Percentiles rank a stretch among this genome's conserved stretches.
These are phyloP conservation scores for Amanita rubescens DNA, from an alignment of 768 basidiomycete genomes.

Conservation along the genomic window DNA sequence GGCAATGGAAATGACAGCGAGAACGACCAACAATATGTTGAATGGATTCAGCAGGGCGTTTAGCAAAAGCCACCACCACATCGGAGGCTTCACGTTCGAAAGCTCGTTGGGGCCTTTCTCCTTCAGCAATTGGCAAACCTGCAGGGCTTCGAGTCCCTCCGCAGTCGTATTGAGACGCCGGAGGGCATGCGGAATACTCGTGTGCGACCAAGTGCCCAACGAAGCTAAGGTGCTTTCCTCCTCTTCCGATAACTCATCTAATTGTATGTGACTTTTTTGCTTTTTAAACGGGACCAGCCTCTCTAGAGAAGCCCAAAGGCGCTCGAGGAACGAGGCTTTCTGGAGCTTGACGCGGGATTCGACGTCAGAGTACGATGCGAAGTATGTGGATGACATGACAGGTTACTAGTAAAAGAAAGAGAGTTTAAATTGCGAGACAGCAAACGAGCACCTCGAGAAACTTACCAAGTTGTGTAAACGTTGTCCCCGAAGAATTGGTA, in stretches of 20 bases:
- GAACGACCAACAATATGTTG: constrained; percentile 24
- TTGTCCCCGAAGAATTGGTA: too few species aligned
- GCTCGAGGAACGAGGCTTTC: background rate
- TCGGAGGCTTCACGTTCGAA: constrained; percentile 23
- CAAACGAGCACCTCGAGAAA: too few species aligned
- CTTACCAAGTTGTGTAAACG: too few species aligned
- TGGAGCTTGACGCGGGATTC: background rate
- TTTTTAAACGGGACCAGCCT: background rate
- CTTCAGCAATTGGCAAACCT: constrained; percentile 8
- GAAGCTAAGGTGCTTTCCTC: background rate
- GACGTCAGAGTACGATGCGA: too few species aligned
- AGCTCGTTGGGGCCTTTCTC: constrained; percentile 21
- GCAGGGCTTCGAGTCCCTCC: background rate
- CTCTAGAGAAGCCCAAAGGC: background rate
- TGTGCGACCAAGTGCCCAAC: background rate
- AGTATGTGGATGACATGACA: too few species aligned
- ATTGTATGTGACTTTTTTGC: background rate
- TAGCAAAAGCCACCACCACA: constrained; percentile 19
- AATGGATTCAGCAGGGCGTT: constrained; percentile 28
- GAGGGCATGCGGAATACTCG: background rate
- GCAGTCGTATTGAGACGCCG: background rate
- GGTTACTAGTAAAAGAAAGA: too few species aligned
- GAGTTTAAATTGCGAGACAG: too few species aligned
- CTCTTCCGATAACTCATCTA: background rate
- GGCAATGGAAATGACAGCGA: constrained; percentile 23